phyloP scores from a whole-genome alignment of 371 early-diverging fungal species.

The Batkoa obscura region DNA sequence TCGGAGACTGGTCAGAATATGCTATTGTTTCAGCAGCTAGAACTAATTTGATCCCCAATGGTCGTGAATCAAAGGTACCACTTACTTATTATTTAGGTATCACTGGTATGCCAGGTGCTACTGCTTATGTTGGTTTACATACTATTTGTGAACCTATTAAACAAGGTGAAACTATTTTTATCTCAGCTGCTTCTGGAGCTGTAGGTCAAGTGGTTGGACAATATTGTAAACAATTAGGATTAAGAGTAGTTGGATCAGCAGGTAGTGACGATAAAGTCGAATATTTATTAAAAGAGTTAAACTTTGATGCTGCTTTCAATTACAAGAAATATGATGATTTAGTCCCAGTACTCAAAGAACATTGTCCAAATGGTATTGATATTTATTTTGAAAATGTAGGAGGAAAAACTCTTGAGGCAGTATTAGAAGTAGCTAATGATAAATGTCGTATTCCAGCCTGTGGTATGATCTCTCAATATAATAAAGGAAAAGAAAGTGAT shows the following conservation, averaged over 20 bases:
- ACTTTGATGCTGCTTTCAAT: conserved; percentile 49
- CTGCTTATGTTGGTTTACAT: conserved; percentile 27
- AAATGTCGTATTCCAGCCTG: conserved; percentile 27
- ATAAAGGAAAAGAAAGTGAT: conserved; percentile 19
- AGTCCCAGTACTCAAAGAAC: conserved; percentile 16
- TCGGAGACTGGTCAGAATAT: conserved; percentile 36
- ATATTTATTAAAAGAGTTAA: conserved; percentile 23
- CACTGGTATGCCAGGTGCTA: conserved; percentile 36
- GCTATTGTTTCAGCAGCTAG: conserved; percentile 16
- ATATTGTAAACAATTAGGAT: conserved; percentile 31
- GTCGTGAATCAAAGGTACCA: conserved; percentile 13
- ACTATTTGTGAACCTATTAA: conserved; percentile 29
- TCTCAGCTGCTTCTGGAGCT: conserved; percentile 17
- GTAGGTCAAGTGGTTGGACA: conserved; percentile 48
- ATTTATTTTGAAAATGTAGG: conserved; percentile 52
- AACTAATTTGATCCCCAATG: conserved; percentile 6
- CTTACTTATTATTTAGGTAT: conserved; percentile 27
- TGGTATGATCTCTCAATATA: conserved; percentile 51
- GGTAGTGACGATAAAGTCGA: conserved; percentile 48
- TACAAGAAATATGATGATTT: conserved; percentile 32
- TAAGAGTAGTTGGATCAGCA: conserved; percentile 40
- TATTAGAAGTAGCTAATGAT: conserved; percentile 9
- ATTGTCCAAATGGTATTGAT: conserved; percentile 41
- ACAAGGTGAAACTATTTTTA: conserved; percentile 37
- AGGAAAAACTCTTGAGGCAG: conserved; percentile 41